Conservation (phyloP, 1,139 yeast genomes). For the Taphrina sp. region DNA sequence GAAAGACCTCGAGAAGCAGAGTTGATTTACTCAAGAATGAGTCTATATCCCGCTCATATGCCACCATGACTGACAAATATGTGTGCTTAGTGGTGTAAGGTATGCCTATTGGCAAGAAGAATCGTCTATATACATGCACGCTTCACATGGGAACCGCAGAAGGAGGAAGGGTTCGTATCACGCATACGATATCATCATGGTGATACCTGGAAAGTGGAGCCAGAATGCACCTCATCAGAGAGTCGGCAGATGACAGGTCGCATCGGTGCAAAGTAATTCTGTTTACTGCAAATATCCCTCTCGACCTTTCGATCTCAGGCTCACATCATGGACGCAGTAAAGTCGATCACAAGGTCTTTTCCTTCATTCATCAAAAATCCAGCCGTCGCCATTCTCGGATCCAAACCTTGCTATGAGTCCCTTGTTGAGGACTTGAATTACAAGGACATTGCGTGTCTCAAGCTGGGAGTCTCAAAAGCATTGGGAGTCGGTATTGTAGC, state of each 20-base stretch:
- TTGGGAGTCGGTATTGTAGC: conserved; percentile 46
- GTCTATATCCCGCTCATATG: conserved; percentile 21
- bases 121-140: no score
- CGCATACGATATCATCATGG: no score
- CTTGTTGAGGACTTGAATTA: conserved; percentile 22
- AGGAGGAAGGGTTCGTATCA: no score
- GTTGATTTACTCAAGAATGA: conserved; percentile 16
- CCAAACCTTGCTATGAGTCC: conserved; percentile 21
- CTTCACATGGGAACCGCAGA: no score
- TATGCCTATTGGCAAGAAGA: no score
- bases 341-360: conserved; percentile 4
- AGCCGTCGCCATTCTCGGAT: conserved; percentile 19
- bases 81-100: no score
- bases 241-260: no score
- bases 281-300: no score
- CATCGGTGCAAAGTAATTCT: no score
- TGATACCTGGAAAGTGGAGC: no score
- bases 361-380: conserved; percentile 23
- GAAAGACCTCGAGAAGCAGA: conserved; percentile 17
- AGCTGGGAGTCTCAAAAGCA: conserved; percentile 36
- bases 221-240: no score
- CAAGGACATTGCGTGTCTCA: conserved; percentile 24
- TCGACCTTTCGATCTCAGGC: no score
- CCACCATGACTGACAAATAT: neutral
- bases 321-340: conserved; percentile 10